phyloP scores from a whole-genome alignment of 75 land plant genomes.

The Larix kaempferi region DNA sequence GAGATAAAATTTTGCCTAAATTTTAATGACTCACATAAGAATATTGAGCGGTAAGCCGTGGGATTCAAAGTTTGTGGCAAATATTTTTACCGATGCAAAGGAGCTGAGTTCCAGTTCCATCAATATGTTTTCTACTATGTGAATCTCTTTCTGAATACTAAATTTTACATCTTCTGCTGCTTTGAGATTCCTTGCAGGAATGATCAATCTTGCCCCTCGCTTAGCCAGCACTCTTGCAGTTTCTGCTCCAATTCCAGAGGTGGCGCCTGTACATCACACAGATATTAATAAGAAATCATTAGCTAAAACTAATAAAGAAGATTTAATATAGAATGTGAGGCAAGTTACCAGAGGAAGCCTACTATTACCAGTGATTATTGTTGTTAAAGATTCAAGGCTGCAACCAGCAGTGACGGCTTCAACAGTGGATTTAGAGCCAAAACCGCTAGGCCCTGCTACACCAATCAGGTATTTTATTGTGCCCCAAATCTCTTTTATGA shows the following conservation, averaged over 20 bases:
- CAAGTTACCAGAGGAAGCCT: not conserved
- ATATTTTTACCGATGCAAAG: conserved; percentile 52
- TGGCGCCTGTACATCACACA: conserved; percentile 44
- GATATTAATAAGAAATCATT: not conserved
- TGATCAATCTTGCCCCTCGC: conserved; percentile 63
- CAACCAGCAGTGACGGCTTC: conserved; percentile 57
- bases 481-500: conserved; percentile 23
- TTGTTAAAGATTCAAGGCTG: conserved; percentile 44
- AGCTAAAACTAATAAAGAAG: not conserved
- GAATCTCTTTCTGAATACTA: conserved; percentile 42
- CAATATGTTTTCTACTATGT: conserved; percentile 35
- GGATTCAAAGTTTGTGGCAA: conserved; percentile 51
- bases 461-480: conserved; percentile 62
- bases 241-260: conserved; percentile 86
- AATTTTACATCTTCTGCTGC: conserved; percentile 59
- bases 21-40: conserved; percentile 48
- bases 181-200: conserved; percentile 70
- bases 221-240: conserved; percentile 73
- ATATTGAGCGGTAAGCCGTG: conserved; percentile 64
- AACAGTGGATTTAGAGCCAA: conserved; percentile 81
- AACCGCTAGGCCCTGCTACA: conserved; percentile 62
- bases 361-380: conserved; percentile 67
- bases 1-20: not conserved
- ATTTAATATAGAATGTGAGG: not conserved
- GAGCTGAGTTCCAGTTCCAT: conserved; percentile 73